Evolutionary conservation across 2,329 filamentous ascomycete species (phyloP).

Genomic region (Microsporum canis): DNA sequence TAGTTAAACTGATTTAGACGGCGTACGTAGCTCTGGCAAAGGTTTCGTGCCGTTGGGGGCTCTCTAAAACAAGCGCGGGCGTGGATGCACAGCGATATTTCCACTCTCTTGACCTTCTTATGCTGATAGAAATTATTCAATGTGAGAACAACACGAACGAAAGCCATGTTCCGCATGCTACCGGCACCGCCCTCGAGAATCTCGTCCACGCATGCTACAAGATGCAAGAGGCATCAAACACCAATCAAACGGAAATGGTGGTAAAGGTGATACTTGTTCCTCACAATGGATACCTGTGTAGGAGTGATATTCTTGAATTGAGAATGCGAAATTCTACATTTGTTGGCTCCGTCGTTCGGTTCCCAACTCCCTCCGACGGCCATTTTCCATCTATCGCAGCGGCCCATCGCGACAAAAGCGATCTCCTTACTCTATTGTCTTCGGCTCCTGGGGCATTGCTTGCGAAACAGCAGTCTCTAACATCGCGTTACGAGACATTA

Average conservation of each 20-base stretch:
- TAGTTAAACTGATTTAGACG: background rate
- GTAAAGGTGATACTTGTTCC: background rate
- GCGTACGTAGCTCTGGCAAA: background rate
- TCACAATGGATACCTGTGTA: background rate
- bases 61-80: background rate
- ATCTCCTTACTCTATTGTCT: background rate
- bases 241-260: background rate
- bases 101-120: background rate
- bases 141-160: background rate
- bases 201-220: background rate
- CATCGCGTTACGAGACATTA: background rate
- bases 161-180: background rate
- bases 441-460: background rate
- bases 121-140: background rate
- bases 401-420: background rate
- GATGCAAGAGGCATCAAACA: background rate
- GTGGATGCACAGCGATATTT: background rate
- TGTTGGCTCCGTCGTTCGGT: background rate
- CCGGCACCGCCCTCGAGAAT: background rate
- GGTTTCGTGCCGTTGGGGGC: background rate
- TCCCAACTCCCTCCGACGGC: background rate
- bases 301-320: slow-evolving; percentile 1
- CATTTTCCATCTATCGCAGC: background rate
- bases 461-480: background rate
- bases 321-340: slow-evolving; percentile 1